Conservation (phyloP, 768 basidiomycete genomes). For the Agrocybe pediades region DNA sequence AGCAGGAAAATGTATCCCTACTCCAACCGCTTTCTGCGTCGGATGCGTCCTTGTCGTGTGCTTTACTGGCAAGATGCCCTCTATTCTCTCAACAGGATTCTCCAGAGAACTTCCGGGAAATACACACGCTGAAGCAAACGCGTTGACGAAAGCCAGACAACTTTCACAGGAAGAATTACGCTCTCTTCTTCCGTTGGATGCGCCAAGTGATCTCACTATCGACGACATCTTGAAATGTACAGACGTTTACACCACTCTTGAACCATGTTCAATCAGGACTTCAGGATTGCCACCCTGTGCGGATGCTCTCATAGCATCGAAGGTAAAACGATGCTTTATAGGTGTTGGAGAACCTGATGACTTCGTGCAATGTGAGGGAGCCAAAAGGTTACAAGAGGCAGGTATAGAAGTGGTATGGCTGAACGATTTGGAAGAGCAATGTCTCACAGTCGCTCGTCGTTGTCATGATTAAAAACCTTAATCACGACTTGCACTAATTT, state of each 20-base stretch:
- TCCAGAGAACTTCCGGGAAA: conserved; percentile 93
- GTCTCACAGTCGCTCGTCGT: conserved; percentile 76
- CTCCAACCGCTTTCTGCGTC: conserved; percentile 86
- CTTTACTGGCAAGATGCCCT: conserved; percentile 35
- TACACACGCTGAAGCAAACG: conserved; percentile 97
- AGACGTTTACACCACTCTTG: conserved; percentile 93
- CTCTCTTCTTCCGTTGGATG: conserved; percentile 39
- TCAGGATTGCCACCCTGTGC: conserved; percentile 88
- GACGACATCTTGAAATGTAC: conserved; percentile 56
- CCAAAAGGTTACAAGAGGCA: conserved; percentile 64
- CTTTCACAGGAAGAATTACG: conserved; percentile 47
- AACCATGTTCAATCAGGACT: conserved; percentile 90
- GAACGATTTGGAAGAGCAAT: conserved; percentile 73
- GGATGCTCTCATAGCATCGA: conserved; percentile 74
- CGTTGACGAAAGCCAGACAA: conserved; percentile 68
- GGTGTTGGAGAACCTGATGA: conserved; percentile 92
- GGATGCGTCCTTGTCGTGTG: conserved; percentile 73
- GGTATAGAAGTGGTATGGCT: conserved; percentile 81
- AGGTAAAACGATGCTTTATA: conserved; percentile 77
- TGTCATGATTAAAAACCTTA: conserved; percentile 33
- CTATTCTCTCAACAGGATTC: conserved; percentile 77
- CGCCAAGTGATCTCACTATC: conserved; percentile 30
- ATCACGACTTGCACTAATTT: background rate
- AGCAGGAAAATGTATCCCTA: conserved; percentile 69
- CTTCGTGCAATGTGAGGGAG: conserved; percentile 93